Evolutionary conservation across 2,329 filamentous ascomycete genomes (phyloP).

Genomic region (Penicillium griseofulvum): DNA sequence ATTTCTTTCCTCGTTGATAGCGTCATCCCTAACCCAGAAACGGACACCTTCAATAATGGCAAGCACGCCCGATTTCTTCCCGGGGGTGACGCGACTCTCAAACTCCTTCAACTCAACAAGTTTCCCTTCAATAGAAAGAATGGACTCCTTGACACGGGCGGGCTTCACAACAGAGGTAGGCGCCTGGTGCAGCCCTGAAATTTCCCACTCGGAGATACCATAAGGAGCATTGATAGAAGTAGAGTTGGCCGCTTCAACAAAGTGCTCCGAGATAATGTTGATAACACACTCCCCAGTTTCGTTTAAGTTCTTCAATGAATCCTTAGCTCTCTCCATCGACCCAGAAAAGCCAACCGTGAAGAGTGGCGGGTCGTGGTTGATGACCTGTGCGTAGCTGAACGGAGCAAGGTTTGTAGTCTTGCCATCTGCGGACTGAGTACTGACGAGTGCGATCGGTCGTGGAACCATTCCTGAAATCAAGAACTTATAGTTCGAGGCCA

Average conservation of each 20-base stretch:
- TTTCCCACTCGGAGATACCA: constrained; percentile 73
- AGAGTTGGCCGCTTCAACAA: constrained; percentile 84
- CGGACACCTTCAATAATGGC: constrained; percentile 77
- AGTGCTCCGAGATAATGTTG: constrained; percentile 84
- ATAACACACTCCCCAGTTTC: constrained; percentile 74
- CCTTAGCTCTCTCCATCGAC: constrained; percentile 64
- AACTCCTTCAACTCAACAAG: constrained; percentile 73
- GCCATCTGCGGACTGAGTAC: constrained; percentile 61
- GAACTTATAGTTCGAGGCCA: constrained; percentile 82
- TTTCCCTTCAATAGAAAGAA: constrained; percentile 79
- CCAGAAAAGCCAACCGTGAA: constrained; percentile 66
- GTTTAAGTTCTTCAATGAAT: constrained; percentile 71
- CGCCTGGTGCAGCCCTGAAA: constrained; percentile 71
- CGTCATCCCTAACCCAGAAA: constrained; percentile 89
- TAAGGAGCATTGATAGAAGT: constrained; percentile 74
- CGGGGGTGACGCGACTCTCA: constrained; percentile 67
- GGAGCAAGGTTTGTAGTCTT: constrained; percentile 73
- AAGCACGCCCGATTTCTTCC: constrained; percentile 71
- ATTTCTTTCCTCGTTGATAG: constrained; percentile 72
- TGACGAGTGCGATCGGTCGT: constrained; percentile 70
- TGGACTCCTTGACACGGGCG: constrained; percentile 74
- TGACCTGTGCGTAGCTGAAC: constrained; percentile 80
- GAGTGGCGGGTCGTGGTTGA: constrained; percentile 82
- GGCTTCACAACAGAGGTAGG: constrained; percentile 64
- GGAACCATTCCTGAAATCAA: constrained; percentile 81